Conservation (phyloP, 306 rosid species). For the Calophaca sinica region DNA sequence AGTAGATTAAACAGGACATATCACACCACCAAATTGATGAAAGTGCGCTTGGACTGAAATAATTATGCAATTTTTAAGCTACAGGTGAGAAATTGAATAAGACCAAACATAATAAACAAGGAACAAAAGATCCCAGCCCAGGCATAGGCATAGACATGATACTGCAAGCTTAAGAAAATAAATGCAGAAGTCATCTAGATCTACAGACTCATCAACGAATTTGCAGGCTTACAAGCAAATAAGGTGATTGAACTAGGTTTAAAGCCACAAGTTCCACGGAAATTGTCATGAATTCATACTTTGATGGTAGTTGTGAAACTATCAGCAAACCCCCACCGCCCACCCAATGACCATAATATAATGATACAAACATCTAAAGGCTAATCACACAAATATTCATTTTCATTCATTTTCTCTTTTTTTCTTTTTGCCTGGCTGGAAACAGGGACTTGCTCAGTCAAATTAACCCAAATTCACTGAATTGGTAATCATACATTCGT, state of each 20-base stretch:
- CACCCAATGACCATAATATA: constrained; percentile 5
- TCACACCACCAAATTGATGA: not conserved
- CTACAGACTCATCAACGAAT: not conserved
- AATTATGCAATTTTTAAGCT: not conserved
- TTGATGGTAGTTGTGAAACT: not conserved
- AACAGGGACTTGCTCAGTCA: not conserved
- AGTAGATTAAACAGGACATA: constrained; percentile 3
- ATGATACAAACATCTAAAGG: not conserved
- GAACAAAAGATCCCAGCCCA: not conserved
- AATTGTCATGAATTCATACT: constrained; percentile 14
- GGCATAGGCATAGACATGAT: not conserved
- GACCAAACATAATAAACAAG: not conserved
- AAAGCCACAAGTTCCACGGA: not conserved
- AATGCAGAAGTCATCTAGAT: not conserved
- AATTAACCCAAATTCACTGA: not conserved
- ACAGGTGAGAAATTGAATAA: not conserved
- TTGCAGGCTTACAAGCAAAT: constrained; percentile 3
- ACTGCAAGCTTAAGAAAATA: constrained; percentile 6
- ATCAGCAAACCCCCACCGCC: not conserved
- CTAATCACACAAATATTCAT: not conserved
- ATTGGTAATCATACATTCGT: not conserved
- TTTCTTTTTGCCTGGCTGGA: not conserved
- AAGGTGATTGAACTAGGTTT: constrained; percentile 2
- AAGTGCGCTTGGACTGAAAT: not conserved
- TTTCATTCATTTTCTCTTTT: not conserved